These are phyloP conservation scores for Pichia sp. DNA, from an alignment of 1,139 yeast species.

Conservation along the genomic window DNA sequence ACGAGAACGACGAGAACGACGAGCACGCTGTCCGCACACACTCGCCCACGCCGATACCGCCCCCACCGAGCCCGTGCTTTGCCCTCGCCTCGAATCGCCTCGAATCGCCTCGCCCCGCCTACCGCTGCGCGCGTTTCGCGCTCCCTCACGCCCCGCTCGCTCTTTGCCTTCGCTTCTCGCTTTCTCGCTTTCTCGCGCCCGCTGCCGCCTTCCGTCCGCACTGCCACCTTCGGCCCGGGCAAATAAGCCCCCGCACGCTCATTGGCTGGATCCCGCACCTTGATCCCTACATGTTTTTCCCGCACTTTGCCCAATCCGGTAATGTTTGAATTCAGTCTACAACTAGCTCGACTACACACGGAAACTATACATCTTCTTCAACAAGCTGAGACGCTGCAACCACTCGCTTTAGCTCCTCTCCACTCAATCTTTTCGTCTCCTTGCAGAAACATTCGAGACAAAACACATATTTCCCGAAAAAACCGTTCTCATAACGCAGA, in stretches of 20 bases:
- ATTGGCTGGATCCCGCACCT: conserved; percentile 6
- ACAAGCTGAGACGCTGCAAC: not conserved
- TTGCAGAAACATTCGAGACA: conserved; percentile 12
- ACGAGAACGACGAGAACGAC: not conserved
- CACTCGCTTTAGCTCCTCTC: not conserved
- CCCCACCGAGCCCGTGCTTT: too few relatives aligned
- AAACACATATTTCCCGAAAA: conserved; percentile 12
- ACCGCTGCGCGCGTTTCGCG: too few relatives aligned
- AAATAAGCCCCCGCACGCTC: conserved; percentile 3
- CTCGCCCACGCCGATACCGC: too few relatives aligned
- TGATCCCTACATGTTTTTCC: not conserved
- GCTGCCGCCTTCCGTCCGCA: not conserved
- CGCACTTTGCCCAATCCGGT: not conserved
- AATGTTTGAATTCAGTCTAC: not conserved
- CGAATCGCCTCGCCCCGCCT: too few relatives aligned
- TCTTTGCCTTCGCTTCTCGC: not conserved
- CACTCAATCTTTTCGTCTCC: conserved; percentile 2
- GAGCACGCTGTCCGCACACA: not conserved
- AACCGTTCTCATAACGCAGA: conserved; percentile 5
- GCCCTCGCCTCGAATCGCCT: too few relatives aligned
- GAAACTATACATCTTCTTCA: conserved; percentile 3
- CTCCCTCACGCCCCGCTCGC: not conserved
- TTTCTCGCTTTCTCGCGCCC: not conserved
- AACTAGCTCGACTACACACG: too few relatives aligned
- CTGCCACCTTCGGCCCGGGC: too few relatives aligned